phyloP scores from a whole-genome alignment of 2,329 filamentous ascomycete genomes.

The Fonsecaea erecta region DNA sequence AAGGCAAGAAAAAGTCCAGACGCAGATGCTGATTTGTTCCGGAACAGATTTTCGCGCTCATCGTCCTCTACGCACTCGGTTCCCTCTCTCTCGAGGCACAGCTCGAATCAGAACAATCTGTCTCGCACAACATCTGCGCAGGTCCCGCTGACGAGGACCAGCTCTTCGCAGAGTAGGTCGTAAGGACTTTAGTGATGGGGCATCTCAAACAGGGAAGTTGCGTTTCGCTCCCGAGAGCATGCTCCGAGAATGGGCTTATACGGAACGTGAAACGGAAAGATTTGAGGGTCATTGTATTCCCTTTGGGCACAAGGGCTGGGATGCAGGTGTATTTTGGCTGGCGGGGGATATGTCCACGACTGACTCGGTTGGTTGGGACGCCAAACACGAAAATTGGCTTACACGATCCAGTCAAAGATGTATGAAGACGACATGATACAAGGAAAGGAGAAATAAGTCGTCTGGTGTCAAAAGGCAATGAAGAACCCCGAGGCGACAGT shows the following conservation, averaged over 20 bases:
- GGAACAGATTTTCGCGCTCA: constrained; percentile 19
- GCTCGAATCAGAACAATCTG: constrained; percentile 22
- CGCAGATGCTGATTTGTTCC: neutral
- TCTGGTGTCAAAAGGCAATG: neutral
- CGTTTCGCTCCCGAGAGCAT: neutral
- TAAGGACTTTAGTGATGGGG: neutral
- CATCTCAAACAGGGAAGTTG: neutral
- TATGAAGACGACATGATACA: neutral
- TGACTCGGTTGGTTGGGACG: neutral
- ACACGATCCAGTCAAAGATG: neutral
- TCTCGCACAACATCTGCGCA: constrained; percentile 29
- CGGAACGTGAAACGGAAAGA: neutral
- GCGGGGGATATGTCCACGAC: neutral
- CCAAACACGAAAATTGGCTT: neutral
- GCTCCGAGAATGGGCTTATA: neutral
- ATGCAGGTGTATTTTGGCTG: neutral
- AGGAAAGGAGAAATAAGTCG: neutral
- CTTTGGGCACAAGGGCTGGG: neutral
- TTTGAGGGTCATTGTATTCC: neutral
- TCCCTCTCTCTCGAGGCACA: constrained; percentile 18
- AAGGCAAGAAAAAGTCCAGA: neutral
- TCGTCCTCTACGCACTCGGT: constrained; percentile 11
- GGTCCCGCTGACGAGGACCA: constrained; percentile 2
- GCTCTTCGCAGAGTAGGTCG: constrained; percentile 2
- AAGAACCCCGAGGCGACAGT: neutral